Base-by-base conservation (phyloP, 306 rosid genomes). In the Prunus davidiana region DNA sequence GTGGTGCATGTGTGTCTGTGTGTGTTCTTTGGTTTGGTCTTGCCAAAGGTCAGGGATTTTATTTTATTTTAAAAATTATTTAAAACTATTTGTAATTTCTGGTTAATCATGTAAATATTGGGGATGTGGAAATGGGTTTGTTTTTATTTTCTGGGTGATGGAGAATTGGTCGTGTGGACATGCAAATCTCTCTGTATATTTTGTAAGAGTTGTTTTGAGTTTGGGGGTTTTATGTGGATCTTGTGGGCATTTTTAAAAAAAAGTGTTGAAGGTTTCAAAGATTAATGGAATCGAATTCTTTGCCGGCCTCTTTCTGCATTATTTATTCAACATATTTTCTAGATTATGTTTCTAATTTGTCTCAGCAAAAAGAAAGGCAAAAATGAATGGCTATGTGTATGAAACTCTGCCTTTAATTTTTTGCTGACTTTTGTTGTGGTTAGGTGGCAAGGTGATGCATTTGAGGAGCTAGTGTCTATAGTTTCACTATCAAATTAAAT, bases 181-280 rank as follows among this genome's bases (percentile, higher is more conserved):
- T 52, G 57, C 57, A 52, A 52, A 16, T 47, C 51, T 46, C 19
- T 52, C 12, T 32, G 46, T 28, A 32, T 27, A 6, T 20, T 20
- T 18, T 64, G 25, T 28, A 28, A 27, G 66, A 61, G 41, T 27
- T 25, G 67, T 15, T 20, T 34, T 16, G 46, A 18, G 28, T 60
- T 73, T 19, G 28, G 77, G 76, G 77, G 12, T 3, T 12, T 11
- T 41, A 11, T 16, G 43, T 7, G 22, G 67, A 63, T 12, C 20
- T 11, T 61, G 69, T 19, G 49, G 15, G 5, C 24, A 18, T 64
- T 64, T 3, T 19, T 34, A 34, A 32, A 13, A 24, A 25, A 12
- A 41, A 60, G 5, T 60, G 77, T 60, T 73, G 77, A 60, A 61
- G 47, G 30, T 27, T 73, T 61, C 69, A 73, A 19, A 27, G 20